Base-by-base conservation (phyloP, 225 moss, liverwort and hornwort genomes). In the Pseudoscleropodium purum region DNA sequence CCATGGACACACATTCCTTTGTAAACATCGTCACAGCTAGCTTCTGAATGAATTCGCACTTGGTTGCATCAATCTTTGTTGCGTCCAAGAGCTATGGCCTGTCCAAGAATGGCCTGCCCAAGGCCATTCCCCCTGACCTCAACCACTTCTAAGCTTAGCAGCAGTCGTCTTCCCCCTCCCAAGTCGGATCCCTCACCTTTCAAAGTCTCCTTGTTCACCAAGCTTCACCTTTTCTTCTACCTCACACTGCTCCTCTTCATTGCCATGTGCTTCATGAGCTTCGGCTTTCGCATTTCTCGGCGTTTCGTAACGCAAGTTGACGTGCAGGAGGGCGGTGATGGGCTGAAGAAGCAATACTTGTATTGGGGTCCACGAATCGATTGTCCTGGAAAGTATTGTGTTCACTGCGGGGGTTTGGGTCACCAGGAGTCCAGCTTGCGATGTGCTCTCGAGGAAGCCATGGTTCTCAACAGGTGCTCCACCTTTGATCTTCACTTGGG, bases 401-500 rank as follows among this genome's bases (percentile, higher is more conserved):
- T 94, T 62, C 90, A 73, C 21, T 95, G 95, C 63, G 95, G 93
- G 52, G 95, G 95, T 12, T 89, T 95, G 75, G 94, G 95, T 68
- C 95, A 95, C 85, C 95, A 95, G 89, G 95, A 95, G 72, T 95
- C 95, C 68, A 95, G 95, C 91, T 92, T 95, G 91, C 82, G 95
- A 87, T 95, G 95, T 67, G 95, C 93, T 51, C 94, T 95, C 6
- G 93, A 95, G 77, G 95, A 95, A 89, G 95, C 95, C 45, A 59
- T 93, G 85, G 56, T 84, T 80, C 94, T 95, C 69, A 94, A 94
- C 69, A 95, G 95, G 95, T 94, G 80, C 80, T 73, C 61, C 45
- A 59, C 75, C 29, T 84, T 64, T 15, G 13, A 26, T 52, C 49
- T 75, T 67, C 37, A 37, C 67, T 33, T 64, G 47, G 24, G 24